phyloP scores from a whole-genome alignment of 2,329 filamentous ascomycete genomes.

The Talaromyces sp. region DNA sequence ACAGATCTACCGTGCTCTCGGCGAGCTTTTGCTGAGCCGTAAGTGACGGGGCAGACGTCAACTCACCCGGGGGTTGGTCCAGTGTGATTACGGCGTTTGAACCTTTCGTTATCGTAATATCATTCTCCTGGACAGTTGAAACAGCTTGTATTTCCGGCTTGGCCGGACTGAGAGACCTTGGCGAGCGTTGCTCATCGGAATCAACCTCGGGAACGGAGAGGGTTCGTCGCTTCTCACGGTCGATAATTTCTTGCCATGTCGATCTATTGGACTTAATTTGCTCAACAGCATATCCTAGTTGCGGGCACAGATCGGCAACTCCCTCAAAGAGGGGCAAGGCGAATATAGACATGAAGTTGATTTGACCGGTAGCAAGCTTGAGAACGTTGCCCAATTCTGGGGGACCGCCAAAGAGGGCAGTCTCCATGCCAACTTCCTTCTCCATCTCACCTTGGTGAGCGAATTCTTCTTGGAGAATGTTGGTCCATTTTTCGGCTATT shows the following conservation, averaged over 20 bases:
- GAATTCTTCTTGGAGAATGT: slow-evolving; percentile 92
- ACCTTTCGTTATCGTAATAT: not conserved
- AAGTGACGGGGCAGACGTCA: not conserved
- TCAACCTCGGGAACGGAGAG: slow-evolving; percentile 11
- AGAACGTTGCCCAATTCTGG: slow-evolving; percentile 76
- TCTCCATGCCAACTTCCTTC: slow-evolving; percentile 75
- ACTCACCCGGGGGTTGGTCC: slow-evolving; percentile 3
- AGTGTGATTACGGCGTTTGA: slow-evolving; percentile 3
- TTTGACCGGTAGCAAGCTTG: slow-evolving; percentile 79
- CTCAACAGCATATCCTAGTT: slow-evolving; percentile 75
- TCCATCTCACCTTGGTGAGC: slow-evolving; percentile 92
- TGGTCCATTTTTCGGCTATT: slow-evolving; percentile 81
- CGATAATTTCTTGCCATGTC: slow-evolving; percentile 52
- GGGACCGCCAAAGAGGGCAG: slow-evolving; percentile 73
- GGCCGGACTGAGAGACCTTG: slow-evolving; percentile 30
- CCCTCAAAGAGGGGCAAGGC: slow-evolving; percentile 87
- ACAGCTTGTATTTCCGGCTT: slow-evolving; percentile 7
- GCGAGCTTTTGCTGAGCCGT: slow-evolving; percentile 4
- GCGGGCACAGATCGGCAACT: slow-evolving; percentile 78
- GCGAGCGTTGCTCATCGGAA: slow-evolving; percentile 23
- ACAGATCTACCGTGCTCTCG: slow-evolving; percentile 3
- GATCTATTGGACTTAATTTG: slow-evolving; percentile 73
- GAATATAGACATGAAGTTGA: slow-evolving; percentile 95
- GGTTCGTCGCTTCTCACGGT: slow-evolving; percentile 20
- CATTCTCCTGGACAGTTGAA: slow-evolving; percentile 13